Base-by-base conservation (phyloP, 768 basidiomycete species). In the Auricularia sp. region DNA sequence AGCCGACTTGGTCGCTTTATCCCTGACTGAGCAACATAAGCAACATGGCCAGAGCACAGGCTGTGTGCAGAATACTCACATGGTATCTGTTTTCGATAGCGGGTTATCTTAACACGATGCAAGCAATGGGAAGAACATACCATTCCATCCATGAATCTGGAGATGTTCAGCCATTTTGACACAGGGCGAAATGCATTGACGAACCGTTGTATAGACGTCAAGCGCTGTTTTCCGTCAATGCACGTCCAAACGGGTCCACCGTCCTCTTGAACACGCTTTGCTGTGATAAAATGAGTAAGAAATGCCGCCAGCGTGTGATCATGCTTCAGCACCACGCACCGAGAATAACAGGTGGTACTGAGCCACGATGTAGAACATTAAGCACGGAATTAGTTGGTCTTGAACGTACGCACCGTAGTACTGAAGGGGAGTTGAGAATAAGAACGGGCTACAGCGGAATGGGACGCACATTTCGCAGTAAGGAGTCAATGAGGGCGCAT, bases 141-240 rank as follows among this genome's bases (percentile, higher is more conserved):
- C 18, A 18, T 21, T 51, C 47, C 47, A 6, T 51, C 18, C 14
- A 51, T 18, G 47, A 51, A 51, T 51, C 47, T 51, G 3, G 10
- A 18, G 11, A 45, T 18, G 29, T 29, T 29, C 29, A 29, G 44
- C 44, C 3, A 1, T 44, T 45, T 11, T 45, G 11, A 45, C 10
- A 10, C 11, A n/a, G n/a, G 44, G 11, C 11, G 44, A 18, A 18
- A 45, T 45, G 18, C 14, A 18, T 18, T 6, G 16, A 59, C 34
- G 56, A 8, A 59, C 56, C 56, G 56, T 35, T 59, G 56, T 14
- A 59, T 24, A 14, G 56, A 13, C 29, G 56, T 29, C 14, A 59
- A 35, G 29, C 56, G 56, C 56, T 59, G 56, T 29, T 59, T 59
- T 14, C 56, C 56, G 56, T 59, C 56, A 34, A 59, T 59, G 56